Base-by-base conservation (phyloP, 768 basidiomycete species). In the Baorangia bicolor region DNA sequence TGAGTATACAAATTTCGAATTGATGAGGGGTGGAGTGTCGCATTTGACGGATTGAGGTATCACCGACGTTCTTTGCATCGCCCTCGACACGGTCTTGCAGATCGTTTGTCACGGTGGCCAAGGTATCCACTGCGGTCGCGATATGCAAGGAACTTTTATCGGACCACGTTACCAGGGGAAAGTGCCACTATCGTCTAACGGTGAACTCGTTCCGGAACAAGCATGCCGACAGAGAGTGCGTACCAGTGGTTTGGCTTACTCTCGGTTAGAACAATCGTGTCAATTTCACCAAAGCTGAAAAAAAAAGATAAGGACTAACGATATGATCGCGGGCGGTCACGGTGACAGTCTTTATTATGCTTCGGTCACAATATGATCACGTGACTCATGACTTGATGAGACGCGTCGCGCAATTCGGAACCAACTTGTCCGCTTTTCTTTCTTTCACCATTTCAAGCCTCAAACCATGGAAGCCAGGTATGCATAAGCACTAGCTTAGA, bases 391-490 rank as follows among this genome's bases (percentile, higher is more conserved):
- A 51, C 40, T 57, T 25, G 13, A 49, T 48, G 23, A 56, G 39
- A 51, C 70, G 70, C 70, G 69, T 61, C 60, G 57, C 61, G 65
- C 46, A 28, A 51, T 10, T 44, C 30, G 30, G 35, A 54, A 55
- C 50, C 28, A 49, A 57, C 43, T 50, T 48, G 11, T 2, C 11
- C 16, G 8, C 31, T 51, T 49, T 41, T 54, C 20, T 33, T 41
- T 31, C 59, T 53, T 53, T 41, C 16, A 37, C 45, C 39, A 53
- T 45, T 9, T 31, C n/a, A 27, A 14, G 11, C 4, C 25, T 23
- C 27, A 42, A 42, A 35, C 41, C 31, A 70, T 70, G 69, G 69
- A 70, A 58, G 56, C 66, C 43, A 72, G 56, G 69, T 69, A 52
- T 11, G 54, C 30, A 4, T 14, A 2, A 2, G 3, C 30, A 18